Evolutionary conservation across 2,329 filamentous ascomycete genomes (phyloP).

Genomic region (Teratosphaeria zuluensis): DNA sequence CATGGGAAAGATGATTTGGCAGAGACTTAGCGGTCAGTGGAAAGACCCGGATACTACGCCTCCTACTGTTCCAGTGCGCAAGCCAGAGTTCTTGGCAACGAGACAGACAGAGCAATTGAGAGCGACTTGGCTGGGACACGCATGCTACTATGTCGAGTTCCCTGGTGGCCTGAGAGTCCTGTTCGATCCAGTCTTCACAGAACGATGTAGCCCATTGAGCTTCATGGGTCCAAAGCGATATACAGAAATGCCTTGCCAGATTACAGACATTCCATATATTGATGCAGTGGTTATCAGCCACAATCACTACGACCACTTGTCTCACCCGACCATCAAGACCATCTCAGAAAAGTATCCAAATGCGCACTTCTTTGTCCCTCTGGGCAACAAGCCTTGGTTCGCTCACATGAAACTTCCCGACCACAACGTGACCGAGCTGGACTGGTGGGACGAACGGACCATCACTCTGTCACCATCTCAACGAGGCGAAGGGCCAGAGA

Average conservation of each 20-base stretch:
- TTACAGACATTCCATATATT: slow-evolving; percentile 66
- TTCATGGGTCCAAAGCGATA: slow-evolving; percentile 66
- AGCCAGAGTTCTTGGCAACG: slow-evolving; percentile 55
- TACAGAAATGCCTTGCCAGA: slow-evolving; percentile 64
- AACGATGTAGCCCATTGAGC: slow-evolving; percentile 69
- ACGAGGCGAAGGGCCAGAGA: neutral
- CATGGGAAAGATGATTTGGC: slow-evolving; percentile 29
- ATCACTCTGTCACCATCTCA: slow-evolving; percentile 46
- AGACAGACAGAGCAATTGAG: slow-evolving; percentile 55
- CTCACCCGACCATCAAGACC: slow-evolving; percentile 62
- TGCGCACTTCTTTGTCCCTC: slow-evolving; percentile 78
- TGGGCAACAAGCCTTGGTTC: slow-evolving; percentile 82
- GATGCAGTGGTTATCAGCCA: slow-evolving; percentile 74
- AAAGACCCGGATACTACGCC: slow-evolving; percentile 52
- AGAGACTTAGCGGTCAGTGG: slow-evolving; percentile 39
- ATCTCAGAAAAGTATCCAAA: slow-evolving; percentile 62
- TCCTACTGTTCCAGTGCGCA: slow-evolving; percentile 56
- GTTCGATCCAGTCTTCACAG: slow-evolving; percentile 88
- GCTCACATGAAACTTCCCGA: slow-evolving; percentile 61
- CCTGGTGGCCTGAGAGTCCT: slow-evolving; percentile 76
- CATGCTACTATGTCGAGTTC: slow-evolving; percentile 88
- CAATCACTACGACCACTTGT: slow-evolving; percentile 89
- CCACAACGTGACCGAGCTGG: slow-evolving; percentile 71
- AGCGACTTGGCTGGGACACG: slow-evolving; percentile 91
- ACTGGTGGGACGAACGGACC: slow-evolving; percentile 87